Evolutionary conservation across 352 stramenopile species (phyloP), one percentile per base, ranked within the genome.

Genomic region (Globisporangium parvum): DNA sequence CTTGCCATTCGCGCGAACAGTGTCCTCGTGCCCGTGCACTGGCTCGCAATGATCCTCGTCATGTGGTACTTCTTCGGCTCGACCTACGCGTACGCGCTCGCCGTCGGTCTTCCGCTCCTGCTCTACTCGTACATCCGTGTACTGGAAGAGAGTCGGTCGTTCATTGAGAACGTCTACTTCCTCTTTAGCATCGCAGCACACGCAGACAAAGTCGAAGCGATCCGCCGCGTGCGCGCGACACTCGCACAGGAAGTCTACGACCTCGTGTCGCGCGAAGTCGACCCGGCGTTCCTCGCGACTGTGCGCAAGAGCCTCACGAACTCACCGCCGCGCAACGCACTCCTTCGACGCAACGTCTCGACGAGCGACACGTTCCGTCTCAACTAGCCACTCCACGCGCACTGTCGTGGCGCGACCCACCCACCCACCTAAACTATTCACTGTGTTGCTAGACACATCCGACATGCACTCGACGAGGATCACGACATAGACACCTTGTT

Each of bases 91-190:
- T 88, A 87, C 47, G 62, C 58, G 18, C 59, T 91, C 40, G 75
- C 75, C 1, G 55, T 89, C 18, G 69, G 67, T 0, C 60, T 91
- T 4, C 80, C 80, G 3, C 26, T 91, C 49, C 66, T 89, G 35
- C 67, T 91, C 31, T 89, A 89, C 53, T 88, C 76, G 54, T 78
- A 88, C 64, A 91, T 88, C 55, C 77, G 75, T 39, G 78, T 91
- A 55, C 56, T 91, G 1, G 80, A 89, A 67, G 80, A 91, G 56
- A 80, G 80, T 47, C 78, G 80, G 15, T 81, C 78, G n/a, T 75
- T 89, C 46, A 60, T 79, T n/a, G 78, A 91, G 52, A 88, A 88
- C 48, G 76, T 91, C 26, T 68, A 71, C 24, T 91, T 88, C 64
- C 68, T 89, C 37, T 85, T 85, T 58, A 87, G 78, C 62, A 85